A percentile compares a stretch with the other conserved stretches of the same genome.
These are phyloP conservation scores for Phallus indusiatus DNA, from an alignment of 768 basidiomycete species.

Conservation along the genomic window DNA sequence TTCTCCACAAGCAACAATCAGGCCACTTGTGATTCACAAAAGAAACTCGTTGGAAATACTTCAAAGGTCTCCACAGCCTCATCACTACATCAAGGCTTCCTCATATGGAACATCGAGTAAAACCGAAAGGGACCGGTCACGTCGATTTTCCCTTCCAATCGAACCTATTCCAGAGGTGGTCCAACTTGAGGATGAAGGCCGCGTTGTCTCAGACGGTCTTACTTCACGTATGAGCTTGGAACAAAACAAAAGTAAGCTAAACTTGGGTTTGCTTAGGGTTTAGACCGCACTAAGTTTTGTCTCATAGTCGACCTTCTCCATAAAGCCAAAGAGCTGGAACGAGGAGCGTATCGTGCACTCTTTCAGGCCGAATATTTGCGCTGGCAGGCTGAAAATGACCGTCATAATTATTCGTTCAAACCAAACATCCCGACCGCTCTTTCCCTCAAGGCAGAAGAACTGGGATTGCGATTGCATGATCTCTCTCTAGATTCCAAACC, in stretches of 20 bases:
- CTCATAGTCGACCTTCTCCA: background rate
- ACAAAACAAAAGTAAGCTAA: background rate
- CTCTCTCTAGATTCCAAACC: background rate
- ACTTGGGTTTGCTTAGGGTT: background rate
- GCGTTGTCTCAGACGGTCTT: too few relatives aligned
- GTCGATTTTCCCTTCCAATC: background rate
- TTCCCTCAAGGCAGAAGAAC: background rate
- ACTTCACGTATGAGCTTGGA: background rate
- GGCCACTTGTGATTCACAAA: background rate
- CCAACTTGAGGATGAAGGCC: background rate
- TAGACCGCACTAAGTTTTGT: background rate
- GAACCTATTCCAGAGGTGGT: background rate
- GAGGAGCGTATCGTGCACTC: background rate
- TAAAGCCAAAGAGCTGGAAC: background rate
- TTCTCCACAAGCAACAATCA: background rate
- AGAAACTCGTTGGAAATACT: background rate
- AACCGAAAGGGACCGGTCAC: background rate
- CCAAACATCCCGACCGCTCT: background rate
- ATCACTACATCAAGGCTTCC: background rate
- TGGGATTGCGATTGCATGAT: background rate
- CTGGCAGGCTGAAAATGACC: background rate
- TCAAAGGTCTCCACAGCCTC: background rate
- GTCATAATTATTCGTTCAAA: background rate
- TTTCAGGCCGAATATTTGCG: background rate
- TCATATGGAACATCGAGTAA: background rate